Conservation (phyloP, 768 basidiomycete genomes). For the Favolaschia claudopus region DNA sequence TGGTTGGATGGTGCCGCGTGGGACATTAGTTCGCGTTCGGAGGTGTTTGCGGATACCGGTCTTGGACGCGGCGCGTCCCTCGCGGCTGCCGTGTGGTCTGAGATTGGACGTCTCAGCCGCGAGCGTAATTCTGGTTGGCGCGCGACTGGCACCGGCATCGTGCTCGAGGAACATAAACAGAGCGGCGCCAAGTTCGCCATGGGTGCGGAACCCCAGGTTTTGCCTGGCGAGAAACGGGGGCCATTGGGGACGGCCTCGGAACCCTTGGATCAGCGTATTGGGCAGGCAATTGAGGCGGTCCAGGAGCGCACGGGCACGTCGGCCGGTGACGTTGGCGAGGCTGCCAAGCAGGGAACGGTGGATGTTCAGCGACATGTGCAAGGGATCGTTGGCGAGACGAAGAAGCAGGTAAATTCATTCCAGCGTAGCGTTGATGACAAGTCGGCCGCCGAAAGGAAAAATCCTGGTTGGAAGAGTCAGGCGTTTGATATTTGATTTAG, state of each 20-base stretch:
- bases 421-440: conserved; percentile 40
- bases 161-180: conserved; percentile 54
- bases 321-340: conserved; percentile 28
- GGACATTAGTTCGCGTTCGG: conserved; percentile 63
- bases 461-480: conserved; percentile 42
- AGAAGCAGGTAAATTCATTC: conserved; percentile 36
- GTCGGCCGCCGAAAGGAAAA: conserved; percentile 38
- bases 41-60: conserved; percentile 74
- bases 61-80: conserved; percentile 55
- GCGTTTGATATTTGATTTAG: conserved; percentile 43
- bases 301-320: neutral
- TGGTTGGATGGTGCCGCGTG: conserved; percentile 63
- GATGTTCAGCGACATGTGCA: conserved; percentile 33
- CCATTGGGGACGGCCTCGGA: conserved; percentile 65
- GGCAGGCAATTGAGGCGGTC: conserved; percentile 38
- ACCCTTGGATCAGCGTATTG: conserved; percentile 45
- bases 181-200: conserved; percentile 57
- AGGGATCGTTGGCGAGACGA: conserved; percentile 21
- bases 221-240: conserved; percentile 71
- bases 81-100: conserved; percentile 73
- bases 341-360: conserved; percentile 10
- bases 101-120: conserved; percentile 64
- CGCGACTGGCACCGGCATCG: conserved; percentile 70
- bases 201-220: conserved; percentile 78
- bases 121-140: conserved; percentile 46